These are phyloP conservation scores for Pascua sp. DNA, from an alignment of 1,284 basidiomycete genomes.

Conservation along the genomic window DNA sequence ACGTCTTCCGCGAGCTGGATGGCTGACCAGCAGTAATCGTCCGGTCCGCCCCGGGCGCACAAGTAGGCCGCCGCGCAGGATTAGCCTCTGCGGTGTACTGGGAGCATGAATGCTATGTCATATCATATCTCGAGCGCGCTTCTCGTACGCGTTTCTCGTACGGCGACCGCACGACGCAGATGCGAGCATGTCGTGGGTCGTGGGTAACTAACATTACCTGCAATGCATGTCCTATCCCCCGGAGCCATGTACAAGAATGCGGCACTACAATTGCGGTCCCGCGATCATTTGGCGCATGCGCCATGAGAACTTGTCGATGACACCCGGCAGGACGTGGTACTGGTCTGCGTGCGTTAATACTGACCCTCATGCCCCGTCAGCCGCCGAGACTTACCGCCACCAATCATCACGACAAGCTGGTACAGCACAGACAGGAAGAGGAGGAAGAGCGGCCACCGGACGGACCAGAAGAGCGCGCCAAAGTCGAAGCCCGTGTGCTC, in stretches of 20 bases:
- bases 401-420: conserved; percentile 26
- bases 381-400: conserved; percentile 31
- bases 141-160: background rate
- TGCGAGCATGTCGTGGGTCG: background rate
- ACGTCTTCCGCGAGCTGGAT: too few species aligned
- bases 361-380: background rate
- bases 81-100: conserved; percentile 4
- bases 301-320: conserved; percentile 28
- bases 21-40: conserved; percentile 6
- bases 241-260: background rate
- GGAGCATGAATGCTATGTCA: conserved; percentile 10
- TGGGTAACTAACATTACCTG: background rate
- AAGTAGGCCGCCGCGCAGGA: conserved; percentile 1
- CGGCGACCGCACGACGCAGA: background rate
- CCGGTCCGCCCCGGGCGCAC: background rate
- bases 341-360: conserved; percentile 19
- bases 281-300: background rate
- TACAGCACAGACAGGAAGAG: conserved; percentile 37
- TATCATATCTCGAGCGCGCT: background rate
- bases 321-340: conserved; percentile 36
- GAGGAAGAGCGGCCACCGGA: conserved; percentile 34
- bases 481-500: conserved; percentile 24
- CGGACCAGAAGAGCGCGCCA: conserved; percentile 23
- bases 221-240: background rate
- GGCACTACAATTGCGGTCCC: background rate